A percentile compares a stretch with the other conserved stretches of the same genome.
Evolutionary conservation across 495 filamentous ascomycete species (phyloP).

Genomic region (Talaromyces trachyspermus): DNA sequence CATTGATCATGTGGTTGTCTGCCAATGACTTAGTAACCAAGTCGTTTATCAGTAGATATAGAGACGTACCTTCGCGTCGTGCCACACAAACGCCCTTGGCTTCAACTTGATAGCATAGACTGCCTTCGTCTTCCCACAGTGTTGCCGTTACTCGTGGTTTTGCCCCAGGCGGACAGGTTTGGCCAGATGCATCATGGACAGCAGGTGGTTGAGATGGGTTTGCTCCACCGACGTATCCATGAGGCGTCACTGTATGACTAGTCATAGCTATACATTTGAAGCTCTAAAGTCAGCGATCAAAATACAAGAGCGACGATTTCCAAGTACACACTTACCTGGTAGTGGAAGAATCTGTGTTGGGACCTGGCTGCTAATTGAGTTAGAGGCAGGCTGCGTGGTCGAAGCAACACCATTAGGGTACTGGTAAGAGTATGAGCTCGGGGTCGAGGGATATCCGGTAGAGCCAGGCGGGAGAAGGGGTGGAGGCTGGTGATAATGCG

Average conservation of each 20-base stretch:
- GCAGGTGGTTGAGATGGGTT: slow-evolving; percentile 45
- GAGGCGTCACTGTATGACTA: slow-evolving; percentile 38
- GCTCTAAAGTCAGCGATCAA: too few species aligned
- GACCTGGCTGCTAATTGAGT: slow-evolving; percentile 54
- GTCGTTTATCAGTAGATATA: slow-evolving; percentile 1
- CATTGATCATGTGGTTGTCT: slow-evolving; percentile 99
- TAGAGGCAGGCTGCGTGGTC: slow-evolving; percentile 58
- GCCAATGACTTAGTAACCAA: slow-evolving; percentile 8
- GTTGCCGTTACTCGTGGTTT: slow-evolving; percentile 98
- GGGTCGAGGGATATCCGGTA: slow-evolving; percentile 56
- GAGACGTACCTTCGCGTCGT: slow-evolving; percentile 72
- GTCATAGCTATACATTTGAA: slow-evolving; percentile 25
- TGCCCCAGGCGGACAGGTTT: slow-evolving; percentile 89
- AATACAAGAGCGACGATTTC: too few species aligned
- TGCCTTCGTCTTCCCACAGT: slow-evolving; percentile 97
- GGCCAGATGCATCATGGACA: slow-evolving; percentile 79
- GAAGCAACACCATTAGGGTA: slow-evolving; percentile 67
- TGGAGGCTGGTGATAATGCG: slow-evolving; percentile 68
- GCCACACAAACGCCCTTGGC: slow-evolving; percentile 95
- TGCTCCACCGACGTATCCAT: slow-evolving; percentile 41
- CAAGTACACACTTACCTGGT: slow-evolving; percentile 53
- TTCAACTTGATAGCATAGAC: slow-evolving; percentile 95
- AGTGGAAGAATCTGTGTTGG: slow-evolving; percentile 57
- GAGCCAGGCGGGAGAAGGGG: slow-evolving; percentile 76
- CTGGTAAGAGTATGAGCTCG: slow-evolving; percentile 58